Percentiles rank a stretch among this genome's conserved stretches.
Evolutionary conservation across 2,329 filamentous ascomycete species (phyloP).

Genomic region (Trichoderma sp.): DNA sequence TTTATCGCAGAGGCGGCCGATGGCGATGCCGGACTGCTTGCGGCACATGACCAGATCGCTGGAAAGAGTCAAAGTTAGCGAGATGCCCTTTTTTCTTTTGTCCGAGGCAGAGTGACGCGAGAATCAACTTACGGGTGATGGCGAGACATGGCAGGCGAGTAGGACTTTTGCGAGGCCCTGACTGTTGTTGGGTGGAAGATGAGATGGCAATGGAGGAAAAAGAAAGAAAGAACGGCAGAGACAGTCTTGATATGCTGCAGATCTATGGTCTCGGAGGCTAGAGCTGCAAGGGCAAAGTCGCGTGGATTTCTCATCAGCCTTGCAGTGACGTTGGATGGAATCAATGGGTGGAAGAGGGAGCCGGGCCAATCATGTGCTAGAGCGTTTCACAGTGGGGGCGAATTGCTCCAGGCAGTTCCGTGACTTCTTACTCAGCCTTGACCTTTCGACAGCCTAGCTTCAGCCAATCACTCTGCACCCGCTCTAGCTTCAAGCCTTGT

Average conservation of each 20-base stretch:
- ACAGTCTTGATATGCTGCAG: not conserved
- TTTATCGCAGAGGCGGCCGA: slow-evolving; percentile 98
- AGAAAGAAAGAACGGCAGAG: not conserved
- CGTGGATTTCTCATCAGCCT: slow-evolving; percentile 54
- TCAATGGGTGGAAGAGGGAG: not conserved
- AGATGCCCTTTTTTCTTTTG: not conserved
- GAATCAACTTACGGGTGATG: slow-evolving; percentile 76
- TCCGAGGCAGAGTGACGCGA: not conserved
- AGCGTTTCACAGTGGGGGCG: slow-evolving; percentile 24
- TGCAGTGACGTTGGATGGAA: slow-evolving; percentile 38
- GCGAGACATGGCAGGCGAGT: slow-evolving; percentile 72
- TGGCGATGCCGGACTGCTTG: slow-evolving; percentile 96
- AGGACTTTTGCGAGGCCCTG: not conserved
- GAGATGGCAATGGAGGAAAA: not conserved
- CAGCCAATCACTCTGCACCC: slow-evolving; percentile 1
- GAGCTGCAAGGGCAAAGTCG: slow-evolving; percentile 28
- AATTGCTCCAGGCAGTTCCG: slow-evolving; percentile 21
- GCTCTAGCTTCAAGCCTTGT: not conserved
- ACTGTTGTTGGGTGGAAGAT: not conserved
- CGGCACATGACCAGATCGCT: slow-evolving; percentile 99
- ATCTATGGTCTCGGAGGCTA: slow-evolving; percentile 2
- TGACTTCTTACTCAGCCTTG: slow-evolving; percentile 36
- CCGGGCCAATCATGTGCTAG: slow-evolving; percentile 14
- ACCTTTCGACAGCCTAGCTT: slow-evolving; percentile 25
- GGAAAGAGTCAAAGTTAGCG: slow-evolving; percentile 37